Base-by-base conservation (phyloP, 495 filamentous ascomycete genomes). In the Cercophora samala region DNA sequence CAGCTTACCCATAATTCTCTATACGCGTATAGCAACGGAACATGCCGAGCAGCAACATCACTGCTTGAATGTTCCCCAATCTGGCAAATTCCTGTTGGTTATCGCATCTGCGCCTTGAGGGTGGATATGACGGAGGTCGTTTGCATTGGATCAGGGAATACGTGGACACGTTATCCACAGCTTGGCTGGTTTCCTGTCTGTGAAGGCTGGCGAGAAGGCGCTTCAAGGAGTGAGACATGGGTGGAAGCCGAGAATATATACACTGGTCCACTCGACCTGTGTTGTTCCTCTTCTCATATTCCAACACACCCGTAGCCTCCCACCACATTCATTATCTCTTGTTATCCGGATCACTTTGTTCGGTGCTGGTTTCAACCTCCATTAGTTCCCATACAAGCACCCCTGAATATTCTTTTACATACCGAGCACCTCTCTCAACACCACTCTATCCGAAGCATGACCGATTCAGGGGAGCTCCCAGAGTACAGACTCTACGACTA, bases 401-500 rank as follows among this genome's bases (percentile, higher is more conserved):
- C n/a, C n/a, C n/a, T n/a, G n/a, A n/a, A n/a, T n/a, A n/a, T n/a
- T n/a, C n/a, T n/a, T n/a, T n/a, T n/a, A n/a, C n/a, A n/a, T n/a
- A n/a, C n/a, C 26, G 4, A 29, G 26, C 26, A 5, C 26, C 37
- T 46, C 37, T 17, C 37, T 46, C 37, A 46, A 9, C 29, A 32
- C 26, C 26, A 29, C 26, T 29, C 26, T 29, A 29, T 8, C 26
- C 8, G 37, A 46, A 46, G 15, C 8, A 46, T 46, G 37, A 9
- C 37, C 37, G 37, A 46, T 17, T 2, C 8, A 46, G 37, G 9
- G 15, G 9, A 11, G 13, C 37, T 17, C 2, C 15, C 37, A 46
- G 37, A 46, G 37, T 46, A 46, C 37, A 46, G 13, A 46, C 37
- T 46, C 65, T 84, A 80, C 64, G 70, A 71, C 32, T 86, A 86